A percentile compares a stretch with the other conserved stretches of the same genome.
These are phyloP conservation scores for Pichia terricola DNA, from an alignment of 1,139 yeast species.

Conservation along the genomic window DNA sequence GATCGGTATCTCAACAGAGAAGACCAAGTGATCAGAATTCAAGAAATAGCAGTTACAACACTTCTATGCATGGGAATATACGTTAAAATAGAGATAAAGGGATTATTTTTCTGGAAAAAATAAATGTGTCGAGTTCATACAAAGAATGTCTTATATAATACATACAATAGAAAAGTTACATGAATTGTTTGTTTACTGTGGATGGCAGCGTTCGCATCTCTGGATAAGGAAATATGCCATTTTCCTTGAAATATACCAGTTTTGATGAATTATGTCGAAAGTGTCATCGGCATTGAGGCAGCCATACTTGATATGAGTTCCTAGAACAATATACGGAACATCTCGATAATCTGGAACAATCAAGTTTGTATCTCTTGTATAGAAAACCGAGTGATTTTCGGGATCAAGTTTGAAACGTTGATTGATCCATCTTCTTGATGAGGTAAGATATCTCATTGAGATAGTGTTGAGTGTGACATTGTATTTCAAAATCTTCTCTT, in stretches of 20 bases:
- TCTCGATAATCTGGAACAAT: slow-evolving; percentile 22
- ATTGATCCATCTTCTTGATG: slow-evolving; percentile 25
- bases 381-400: slow-evolving; percentile 14
- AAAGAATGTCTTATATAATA: too few species aligned
- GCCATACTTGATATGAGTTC: slow-evolving; percentile 19
- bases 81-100: slow-evolving; percentile 8
- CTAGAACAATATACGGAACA: slow-evolving; percentile 22
- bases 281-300: slow-evolving; percentile 16
- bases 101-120: too few species aligned
- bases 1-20: slow-evolving; percentile 10
- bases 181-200: too few species aligned
- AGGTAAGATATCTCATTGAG: slow-evolving; percentile 23
- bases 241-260: slow-evolving; percentile 23
- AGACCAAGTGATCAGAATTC: slow-evolving; percentile 7
- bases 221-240: slow-evolving; percentile 17
- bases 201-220: slow-evolving; percentile 2
- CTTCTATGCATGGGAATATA: slow-evolving; percentile 17
- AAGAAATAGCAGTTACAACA: slow-evolving; percentile 9
- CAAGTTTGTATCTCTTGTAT: slow-evolving; percentile 20
- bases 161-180: too few species aligned
- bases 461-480: slow-evolving; percentile 18
- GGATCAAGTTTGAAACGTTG: slow-evolving; percentile 20
- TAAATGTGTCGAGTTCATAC: too few species aligned
- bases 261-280: slow-evolving; percentile 20
- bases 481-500: slow-evolving; percentile 17